A percentile compares a stretch with the other conserved stretches of the same genome.
These are phyloP conservation scores for Poa annua DNA, from an alignment of 176 grass and related monocot genomes.

Conservation along the genomic window DNA sequence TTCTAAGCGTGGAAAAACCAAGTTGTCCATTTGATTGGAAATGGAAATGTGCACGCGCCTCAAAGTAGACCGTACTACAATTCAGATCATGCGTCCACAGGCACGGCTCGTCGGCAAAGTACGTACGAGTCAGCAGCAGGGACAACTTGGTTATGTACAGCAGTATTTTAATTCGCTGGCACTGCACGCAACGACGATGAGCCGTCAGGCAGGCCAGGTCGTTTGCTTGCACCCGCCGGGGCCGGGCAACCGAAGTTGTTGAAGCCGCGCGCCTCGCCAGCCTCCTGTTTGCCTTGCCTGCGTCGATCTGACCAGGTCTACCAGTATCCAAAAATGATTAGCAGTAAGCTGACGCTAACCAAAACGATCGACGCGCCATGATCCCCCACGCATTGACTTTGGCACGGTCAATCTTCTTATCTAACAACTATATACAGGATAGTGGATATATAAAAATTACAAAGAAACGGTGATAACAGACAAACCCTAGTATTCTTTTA, in stretches of 20 bases:
- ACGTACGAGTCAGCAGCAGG: too few relatives aligned
- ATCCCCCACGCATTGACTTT: constrained; percentile 26
- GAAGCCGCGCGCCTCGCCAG: neutral
- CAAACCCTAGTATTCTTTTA: neutral
- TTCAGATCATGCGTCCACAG: neutral
- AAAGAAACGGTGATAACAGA: neutral
- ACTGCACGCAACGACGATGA: constrained; percentile 23
- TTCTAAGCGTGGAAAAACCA: too few relatives aligned
- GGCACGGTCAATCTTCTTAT: constrained; percentile 31
- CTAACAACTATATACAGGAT: too few relatives aligned
- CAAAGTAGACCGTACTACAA: neutral
- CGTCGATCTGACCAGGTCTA: neutral
- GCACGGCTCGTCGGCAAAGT: neutral
- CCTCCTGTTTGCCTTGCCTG: neutral
- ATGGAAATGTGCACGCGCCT: too few relatives aligned
- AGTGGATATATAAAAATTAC: neutral
- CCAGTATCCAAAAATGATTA: neutral
- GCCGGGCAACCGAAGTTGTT: too few relatives aligned
- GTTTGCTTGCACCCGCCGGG: too few relatives aligned
- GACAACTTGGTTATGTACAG: neutral
- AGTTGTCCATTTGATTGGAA: too few relatives aligned
- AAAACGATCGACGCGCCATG: neutral
- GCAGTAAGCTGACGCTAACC: neutral
- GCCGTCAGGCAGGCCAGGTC: too few relatives aligned
- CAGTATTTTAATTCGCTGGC: neutral